Conservation (phyloP, 345 rosid genomes). For the Dimocarpus longan region DNA sequence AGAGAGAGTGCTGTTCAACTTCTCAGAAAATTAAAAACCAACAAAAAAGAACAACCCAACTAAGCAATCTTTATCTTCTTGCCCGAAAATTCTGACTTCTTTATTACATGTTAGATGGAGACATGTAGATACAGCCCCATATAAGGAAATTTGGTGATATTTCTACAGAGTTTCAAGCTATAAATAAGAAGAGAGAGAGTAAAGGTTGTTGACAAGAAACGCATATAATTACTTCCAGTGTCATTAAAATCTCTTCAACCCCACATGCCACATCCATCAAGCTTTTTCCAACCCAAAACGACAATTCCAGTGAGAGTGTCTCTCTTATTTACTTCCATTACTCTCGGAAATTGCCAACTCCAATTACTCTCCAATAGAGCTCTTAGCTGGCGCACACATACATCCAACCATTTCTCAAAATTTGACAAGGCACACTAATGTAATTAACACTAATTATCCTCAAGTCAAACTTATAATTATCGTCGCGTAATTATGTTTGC, state of each 20-base stretch:
- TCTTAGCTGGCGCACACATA: conserved; percentile 31
- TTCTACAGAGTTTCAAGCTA: conserved; percentile 5
- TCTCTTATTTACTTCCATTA: conserved; percentile 6
- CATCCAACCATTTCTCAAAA: conserved; percentile 1
- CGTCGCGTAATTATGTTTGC: not conserved
- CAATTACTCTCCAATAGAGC: conserved; percentile 29
- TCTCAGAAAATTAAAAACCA: conserved; percentile 22
- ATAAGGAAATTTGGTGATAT: conserved; percentile 14
- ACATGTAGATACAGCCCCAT: conserved; percentile 14
- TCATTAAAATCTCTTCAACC: conserved; percentile 21
- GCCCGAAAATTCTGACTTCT: conserved; percentile 16
- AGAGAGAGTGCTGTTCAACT: conserved; percentile 35
- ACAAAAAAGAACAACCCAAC: not conserved
- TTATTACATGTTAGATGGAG: conserved; percentile 27
- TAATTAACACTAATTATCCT: not conserved
- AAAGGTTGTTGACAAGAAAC: not conserved
- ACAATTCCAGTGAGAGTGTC: not conserved
- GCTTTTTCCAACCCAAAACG: conserved; percentile 8
- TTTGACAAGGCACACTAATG: not conserved
- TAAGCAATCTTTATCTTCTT: conserved; percentile 5
- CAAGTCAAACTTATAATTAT: not conserved
- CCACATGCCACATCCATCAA: conserved; percentile 25
- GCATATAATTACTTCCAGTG: conserved; percentile 1
- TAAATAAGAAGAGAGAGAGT: not conserved
- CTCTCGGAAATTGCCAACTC: conserved; percentile 35